Evolutionary conservation across 345 rosid species (phyloP).

Genomic region (Aethionema arabicum): DNA sequence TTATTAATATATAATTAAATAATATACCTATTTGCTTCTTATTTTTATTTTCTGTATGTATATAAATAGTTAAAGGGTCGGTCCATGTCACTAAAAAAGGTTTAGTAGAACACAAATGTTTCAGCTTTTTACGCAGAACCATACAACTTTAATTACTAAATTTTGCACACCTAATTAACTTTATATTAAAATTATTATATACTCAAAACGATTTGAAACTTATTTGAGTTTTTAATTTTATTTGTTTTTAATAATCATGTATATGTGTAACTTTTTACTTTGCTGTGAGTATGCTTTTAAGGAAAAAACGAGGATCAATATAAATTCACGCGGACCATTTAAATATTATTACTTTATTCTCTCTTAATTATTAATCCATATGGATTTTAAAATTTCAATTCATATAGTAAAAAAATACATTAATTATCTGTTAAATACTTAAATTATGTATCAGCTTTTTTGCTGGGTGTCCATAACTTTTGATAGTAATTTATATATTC

Average conservation of each 20-base stretch:
- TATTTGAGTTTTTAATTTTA: neutral
- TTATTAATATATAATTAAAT: constrained; percentile 7
- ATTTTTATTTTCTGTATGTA: constrained; percentile 8
- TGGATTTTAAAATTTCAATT: neutral
- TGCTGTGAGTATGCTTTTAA: constrained; percentile 40
- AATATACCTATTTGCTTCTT: neutral
- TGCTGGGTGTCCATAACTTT: constrained; percentile 23
- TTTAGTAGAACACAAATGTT: constrained; percentile 37
- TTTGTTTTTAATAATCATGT: neutral
- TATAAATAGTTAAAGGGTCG: neutral
- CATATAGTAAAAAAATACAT: neutral
- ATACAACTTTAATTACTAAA: constrained; percentile 13
- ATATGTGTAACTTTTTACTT: constrained; percentile 19
- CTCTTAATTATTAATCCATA: constrained; percentile 21
- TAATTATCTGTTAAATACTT: neutral
- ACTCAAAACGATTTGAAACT: neutral
- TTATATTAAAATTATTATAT: neutral
- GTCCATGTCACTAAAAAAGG: constrained; percentile 37
- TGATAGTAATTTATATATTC: neutral
- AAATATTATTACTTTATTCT: constrained; percentile 7
- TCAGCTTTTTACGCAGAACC: constrained; percentile 35
- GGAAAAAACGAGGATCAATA: constrained; percentile 35
- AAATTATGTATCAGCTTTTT: constrained; percentile 10
- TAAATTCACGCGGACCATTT: constrained; percentile 34
- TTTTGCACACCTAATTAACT: constrained; percentile 21